Evolutionary conservation across 352 stramenopile species (phyloP), one percentile per base, ranked within the genome.

Genomic region (Phytophthora rubi): DNA sequence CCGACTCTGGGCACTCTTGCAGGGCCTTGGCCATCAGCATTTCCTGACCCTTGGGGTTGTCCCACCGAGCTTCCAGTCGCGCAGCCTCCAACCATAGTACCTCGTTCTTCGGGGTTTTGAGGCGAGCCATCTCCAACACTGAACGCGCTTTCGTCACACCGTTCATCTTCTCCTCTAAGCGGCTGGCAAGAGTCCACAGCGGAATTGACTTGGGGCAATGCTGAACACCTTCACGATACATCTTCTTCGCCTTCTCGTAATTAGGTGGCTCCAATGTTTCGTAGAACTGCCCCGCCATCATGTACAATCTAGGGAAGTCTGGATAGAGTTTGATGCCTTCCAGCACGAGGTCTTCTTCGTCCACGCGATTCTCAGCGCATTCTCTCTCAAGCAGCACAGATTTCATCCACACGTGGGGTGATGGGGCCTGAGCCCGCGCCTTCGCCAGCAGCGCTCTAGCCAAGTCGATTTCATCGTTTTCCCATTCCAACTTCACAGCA

Each of bases 401-500:
- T 77, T 99, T 99, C 91, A 99, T 98, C 88, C 93, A 99, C 18
- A 99, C 96, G 57, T 97, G 87, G 2, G 89, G 84, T 0, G 95
- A 98, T 21, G 93, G 88, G 3, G 94, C 96, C 63, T 95, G 81
- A 15, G 82, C 79, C 1, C 90, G 82, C 1, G 88, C 92, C 64
- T 94, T 92, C 2, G 80, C 86, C 28, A 98, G 64, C 12, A 98
- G 63, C 16, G 82, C 88, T 39, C 89, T 77, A 4, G 98, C 98
- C 12, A 97, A 79, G 53, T 98, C 92, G n/a, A 97, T 91, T 72
- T 99, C 94, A 59, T 97, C 96, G 62, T 98, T 99, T 79, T 99
- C 98, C 95, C 96, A 99, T 80, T 99, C 98, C 2, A 99, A 81
- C 75, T 99, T 99, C 15, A 99, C 91, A 7, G 97, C 97, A 5